Conservation (phyloP, 352 stramenopile genomes). For the Phytophthora capsici region DNA sequence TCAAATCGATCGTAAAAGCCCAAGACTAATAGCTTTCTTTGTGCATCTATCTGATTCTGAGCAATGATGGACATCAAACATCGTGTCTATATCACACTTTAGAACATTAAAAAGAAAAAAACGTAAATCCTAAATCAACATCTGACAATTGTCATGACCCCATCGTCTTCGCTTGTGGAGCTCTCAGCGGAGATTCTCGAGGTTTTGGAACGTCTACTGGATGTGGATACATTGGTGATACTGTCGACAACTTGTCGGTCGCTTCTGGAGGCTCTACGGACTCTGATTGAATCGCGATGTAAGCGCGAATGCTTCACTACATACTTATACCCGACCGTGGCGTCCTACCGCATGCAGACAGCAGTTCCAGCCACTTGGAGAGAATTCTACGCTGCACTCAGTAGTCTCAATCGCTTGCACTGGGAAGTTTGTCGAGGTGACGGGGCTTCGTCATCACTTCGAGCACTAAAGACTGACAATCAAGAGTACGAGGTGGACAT, state of each 20-base stretch:
- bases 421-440: conserved; percentile 53
- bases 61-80: neutral
- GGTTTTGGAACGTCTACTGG: conserved; percentile 35
- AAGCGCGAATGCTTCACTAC: conserved; percentile 71
- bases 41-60: neutral
- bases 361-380: conserved; percentile 65
- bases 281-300: conserved; percentile 46
- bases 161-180: conserved; percentile 25
- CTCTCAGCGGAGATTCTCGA: conserved; percentile 51
- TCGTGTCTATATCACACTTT: conserved; percentile 10
- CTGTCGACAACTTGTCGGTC: conserved; percentile 39
- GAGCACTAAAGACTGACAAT: conserved; percentile 70
- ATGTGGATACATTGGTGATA: conserved; percentile 49
- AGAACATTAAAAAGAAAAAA: no score
- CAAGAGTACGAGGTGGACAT: conserved; percentile 68
- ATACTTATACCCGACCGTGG: conserved; percentile 67
- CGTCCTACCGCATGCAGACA: conserved; percentile 68
- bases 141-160: conserved; percentile 8
- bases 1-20: conserved; percentile 1
- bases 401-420: conserved; percentile 35
- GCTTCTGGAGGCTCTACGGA: conserved; percentile 10
- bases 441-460: conserved; percentile 57
- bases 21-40: conserved; percentile 22
- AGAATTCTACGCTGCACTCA: conserved; percentile 63
- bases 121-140: no score